A percentile compares a stretch with the other conserved stretches of the same genome.
Evolutionary conservation across 176 grass and related monocot genomes (phyloP).

Genomic region (Chrysopogon serrulatus): DNA sequence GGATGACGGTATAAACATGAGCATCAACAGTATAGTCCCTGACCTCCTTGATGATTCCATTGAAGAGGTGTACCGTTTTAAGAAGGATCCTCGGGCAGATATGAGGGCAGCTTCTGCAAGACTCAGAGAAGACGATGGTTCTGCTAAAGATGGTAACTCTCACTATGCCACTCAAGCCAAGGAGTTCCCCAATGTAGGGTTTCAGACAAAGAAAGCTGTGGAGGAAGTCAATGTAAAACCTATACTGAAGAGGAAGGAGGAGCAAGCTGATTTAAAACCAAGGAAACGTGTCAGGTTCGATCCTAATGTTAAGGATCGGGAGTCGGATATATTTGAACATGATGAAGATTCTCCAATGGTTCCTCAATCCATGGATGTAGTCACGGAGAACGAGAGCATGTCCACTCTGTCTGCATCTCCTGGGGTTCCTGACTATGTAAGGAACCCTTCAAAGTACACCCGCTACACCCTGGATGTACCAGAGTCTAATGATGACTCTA

Average conservation of each 20-base stretch:
- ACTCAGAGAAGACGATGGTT: conserved; percentile 59
- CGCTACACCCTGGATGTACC: conserved; percentile 63
- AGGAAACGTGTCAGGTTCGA: conserved; percentile 91
- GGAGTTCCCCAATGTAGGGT: neutral
- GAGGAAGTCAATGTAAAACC: conserved; percentile 60
- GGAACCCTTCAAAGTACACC: conserved; percentile 91
- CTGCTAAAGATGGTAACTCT: conserved; percentile 6
- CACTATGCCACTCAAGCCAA: neutral
- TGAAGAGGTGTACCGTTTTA: conserved; percentile 31
- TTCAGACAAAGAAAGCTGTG: conserved; percentile 30
- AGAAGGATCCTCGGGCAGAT: conserved; percentile 71
- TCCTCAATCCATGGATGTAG: conserved; percentile 41
- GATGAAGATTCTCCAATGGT: conserved; percentile 47
- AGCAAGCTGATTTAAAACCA: conserved; percentile 53
- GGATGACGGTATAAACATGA: conserved; percentile 74
- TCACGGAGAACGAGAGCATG: conserved; percentile 18
- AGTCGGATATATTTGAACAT: conserved; percentile 36
- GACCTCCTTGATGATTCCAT: conserved; percentile 68
- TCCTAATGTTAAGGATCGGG: conserved; percentile 49
- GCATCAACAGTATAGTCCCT: conserved; percentile 69
- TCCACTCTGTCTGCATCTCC: neutral
- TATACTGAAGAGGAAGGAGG: conserved; percentile 90
- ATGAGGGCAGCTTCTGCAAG: conserved; percentile 58
- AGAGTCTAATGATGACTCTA: conserved; percentile 49
- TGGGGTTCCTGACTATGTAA: conserved; percentile 73